Evolutionary conservation across 345 rosid genomes (phyloP).

Genomic region (Lepidium didymum): DNA sequence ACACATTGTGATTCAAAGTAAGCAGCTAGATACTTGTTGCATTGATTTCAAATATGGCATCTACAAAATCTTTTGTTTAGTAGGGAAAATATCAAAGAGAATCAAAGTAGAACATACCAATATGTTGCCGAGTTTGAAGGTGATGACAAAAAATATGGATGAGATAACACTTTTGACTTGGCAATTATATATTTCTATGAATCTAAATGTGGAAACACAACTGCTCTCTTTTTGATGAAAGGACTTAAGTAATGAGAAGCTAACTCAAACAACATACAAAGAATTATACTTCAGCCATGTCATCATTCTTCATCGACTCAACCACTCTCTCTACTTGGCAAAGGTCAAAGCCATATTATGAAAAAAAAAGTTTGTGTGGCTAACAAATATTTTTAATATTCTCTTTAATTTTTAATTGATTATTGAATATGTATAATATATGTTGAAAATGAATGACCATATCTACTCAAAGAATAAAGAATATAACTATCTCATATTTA

Average conservation of each 20-base stretch:
- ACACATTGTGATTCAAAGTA: conserved; percentile 1
- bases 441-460: too few relatives aligned
- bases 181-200: background rate
- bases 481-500: too few relatives aligned
- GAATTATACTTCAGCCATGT: background rate
- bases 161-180: conserved; percentile 2
- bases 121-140: conserved; percentile 10
- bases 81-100: conserved; percentile 20
- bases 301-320: background rate
- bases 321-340: background rate
- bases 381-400: too few relatives aligned
- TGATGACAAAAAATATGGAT: conserved; percentile 21
- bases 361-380: too few relatives aligned
- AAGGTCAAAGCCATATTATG: background rate
- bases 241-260: background rate
- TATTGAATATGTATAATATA: too few relatives aligned
- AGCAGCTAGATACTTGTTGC: background rate
- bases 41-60: conserved; percentile 20
- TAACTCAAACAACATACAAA: background rate
- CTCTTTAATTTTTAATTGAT: too few relatives aligned
- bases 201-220: conserved; percentile 5
- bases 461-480: too few relatives aligned
- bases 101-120: conserved; percentile 13
- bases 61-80: conserved; percentile 9
- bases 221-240: conserved; percentile 10